A percentile compares a stretch with the other conserved stretches of the same genome.
These are phyloP conservation scores for Trichomonas vaginalis DNA, from an alignment of 208 protist genomes.

Conservation along the genomic window DNA sequence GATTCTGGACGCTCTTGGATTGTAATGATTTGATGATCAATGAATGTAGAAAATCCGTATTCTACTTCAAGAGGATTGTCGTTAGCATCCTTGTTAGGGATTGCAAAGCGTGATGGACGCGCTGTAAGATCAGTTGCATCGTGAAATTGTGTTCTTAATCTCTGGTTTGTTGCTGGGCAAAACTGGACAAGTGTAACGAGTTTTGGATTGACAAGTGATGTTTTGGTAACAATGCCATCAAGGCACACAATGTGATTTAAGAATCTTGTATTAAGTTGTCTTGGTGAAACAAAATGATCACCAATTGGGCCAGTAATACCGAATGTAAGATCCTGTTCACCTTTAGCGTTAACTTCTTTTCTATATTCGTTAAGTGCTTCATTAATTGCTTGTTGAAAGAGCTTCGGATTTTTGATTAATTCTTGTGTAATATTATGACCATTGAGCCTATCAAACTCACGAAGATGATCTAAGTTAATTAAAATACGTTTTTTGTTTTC, in stretches of 20 bases:
- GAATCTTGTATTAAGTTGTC: constrained; percentile 63
- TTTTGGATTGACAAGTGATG: constrained; percentile 55
- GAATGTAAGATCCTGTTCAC: neutral
- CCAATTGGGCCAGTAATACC: constrained; percentile 71
- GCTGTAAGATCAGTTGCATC: constrained; percentile 69
- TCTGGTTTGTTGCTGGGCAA: constrained; percentile 66
- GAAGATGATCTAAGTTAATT: neutral
- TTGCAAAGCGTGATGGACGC: constrained; percentile 5
- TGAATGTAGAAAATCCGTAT: constrained; percentile 82
- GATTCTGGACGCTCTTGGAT: constrained; percentile 68
- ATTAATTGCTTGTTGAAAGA: neutral
- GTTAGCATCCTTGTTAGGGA: constrained; percentile 57
- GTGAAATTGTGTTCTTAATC: constrained; percentile 63
- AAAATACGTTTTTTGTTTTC: neutral
- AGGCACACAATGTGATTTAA: constrained; percentile 78
- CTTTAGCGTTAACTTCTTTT: neutral
- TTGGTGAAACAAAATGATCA: constrained; percentile 64
- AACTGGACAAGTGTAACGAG: constrained; percentile 76
- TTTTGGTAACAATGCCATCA: constrained; percentile 56
- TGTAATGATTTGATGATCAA: constrained; percentile 55
- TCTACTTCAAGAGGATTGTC: constrained; percentile 85
- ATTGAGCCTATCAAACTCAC: neutral
- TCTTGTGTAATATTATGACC: neutral
- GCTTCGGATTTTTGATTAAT: neutral
- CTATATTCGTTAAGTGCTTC: neutral